Conservation (phyloP, 2,329 filamentous ascomycete genomes). For the Alternaria brassicicola region DNA sequence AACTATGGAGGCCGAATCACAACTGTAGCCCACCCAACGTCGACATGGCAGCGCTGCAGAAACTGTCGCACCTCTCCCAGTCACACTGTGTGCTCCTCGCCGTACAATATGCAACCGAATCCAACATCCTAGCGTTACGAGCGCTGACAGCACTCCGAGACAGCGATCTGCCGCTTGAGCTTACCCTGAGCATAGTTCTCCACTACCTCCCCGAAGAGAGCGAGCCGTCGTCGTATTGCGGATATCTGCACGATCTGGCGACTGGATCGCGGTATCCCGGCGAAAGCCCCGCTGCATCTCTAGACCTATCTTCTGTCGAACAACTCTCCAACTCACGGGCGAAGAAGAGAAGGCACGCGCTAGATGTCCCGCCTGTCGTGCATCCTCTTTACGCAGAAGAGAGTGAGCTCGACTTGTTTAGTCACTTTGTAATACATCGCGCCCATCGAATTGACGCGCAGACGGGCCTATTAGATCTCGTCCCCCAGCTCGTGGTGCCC, state of each 20-base stretch:
- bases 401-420: conserved; percentile 61
- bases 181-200: conserved; percentile 74
- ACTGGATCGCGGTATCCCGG: conserved; percentile 55
- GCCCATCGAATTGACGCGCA: conserved; percentile 72
- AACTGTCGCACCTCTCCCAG: conserved; percentile 58
- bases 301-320: conserved; percentile 64
- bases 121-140: conserved; percentile 68
- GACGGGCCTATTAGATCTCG: conserved; percentile 71
- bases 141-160: conserved; percentile 63
- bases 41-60: conserved; percentile 36
- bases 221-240: conserved; percentile 66
- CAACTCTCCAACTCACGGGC: conserved; percentile 68
- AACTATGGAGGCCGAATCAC: conserved; percentile 1
- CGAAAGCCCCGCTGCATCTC: conserved; percentile 32
- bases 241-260: conserved; percentile 65
- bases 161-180: conserved; percentile 65
- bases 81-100: conserved; percentile 76
- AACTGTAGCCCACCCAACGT: not conserved
- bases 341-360: conserved; percentile 66
- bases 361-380: conserved; percentile 66
- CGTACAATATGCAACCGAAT: conserved; percentile 69
- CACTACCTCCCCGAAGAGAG: conserved; percentile 77
- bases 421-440: conserved; percentile 70
- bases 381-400: conserved; percentile 57
- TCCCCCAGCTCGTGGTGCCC: conserved; percentile 70